A percentile compares a stretch with the other conserved stretches of the same genome.
These are phyloP conservation scores for Alisma plantagoaquatica DNA, from an alignment of 106 monocot genomes.

Conservation along the genomic window DNA sequence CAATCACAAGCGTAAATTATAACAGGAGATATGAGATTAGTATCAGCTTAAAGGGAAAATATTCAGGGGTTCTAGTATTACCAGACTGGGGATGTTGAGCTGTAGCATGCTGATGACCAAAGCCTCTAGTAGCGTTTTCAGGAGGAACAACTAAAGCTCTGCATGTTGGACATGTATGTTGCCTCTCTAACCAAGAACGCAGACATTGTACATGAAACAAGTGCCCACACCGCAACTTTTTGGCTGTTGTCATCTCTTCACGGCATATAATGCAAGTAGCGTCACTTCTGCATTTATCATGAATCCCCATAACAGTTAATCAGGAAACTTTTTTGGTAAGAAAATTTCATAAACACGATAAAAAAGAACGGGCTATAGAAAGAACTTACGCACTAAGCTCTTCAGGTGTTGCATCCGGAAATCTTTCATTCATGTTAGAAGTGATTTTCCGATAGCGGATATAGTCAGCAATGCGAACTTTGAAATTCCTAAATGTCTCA, in stretches of 20 bases:
- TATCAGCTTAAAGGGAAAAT: background rate
- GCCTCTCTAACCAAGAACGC: slow-evolving; percentile 88
- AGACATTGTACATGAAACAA: slow-evolving; percentile 96
- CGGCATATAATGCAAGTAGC: slow-evolving; percentile 98
- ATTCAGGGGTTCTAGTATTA: slow-evolving; percentile 18
- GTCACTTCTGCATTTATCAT: slow-evolving; percentile 51
- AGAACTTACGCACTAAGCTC: slow-evolving; percentile 64
- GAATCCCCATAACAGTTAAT: too few relatives aligned
- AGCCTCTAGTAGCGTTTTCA: slow-evolving; percentile 31
- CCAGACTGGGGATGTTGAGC: slow-evolving; percentile 44
- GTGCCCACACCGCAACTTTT: slow-evolving; percentile 89
- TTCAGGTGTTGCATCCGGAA: slow-evolving; percentile 86
- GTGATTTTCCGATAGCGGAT: slow-evolving; percentile 79
- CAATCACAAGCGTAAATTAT: background rate
- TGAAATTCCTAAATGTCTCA: slow-evolving; percentile 93
- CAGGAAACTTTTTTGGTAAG: too few relatives aligned
- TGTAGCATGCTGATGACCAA: slow-evolving; percentile 25
- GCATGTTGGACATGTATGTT: slow-evolving; percentile 95
- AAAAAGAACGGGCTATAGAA: too few relatives aligned
- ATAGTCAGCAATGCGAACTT: slow-evolving; percentile 70
- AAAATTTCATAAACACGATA: too few relatives aligned
- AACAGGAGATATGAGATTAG: background rate
- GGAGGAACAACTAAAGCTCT: slow-evolving; percentile 70
- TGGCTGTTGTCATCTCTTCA: slow-evolving; percentile 95
- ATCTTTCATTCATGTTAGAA: slow-evolving; percentile 95